These are phyloP conservation scores for Lactarius pseudohatsudake DNA, from an alignment of 768 basidiomycete genomes.

Conservation along the genomic window DNA sequence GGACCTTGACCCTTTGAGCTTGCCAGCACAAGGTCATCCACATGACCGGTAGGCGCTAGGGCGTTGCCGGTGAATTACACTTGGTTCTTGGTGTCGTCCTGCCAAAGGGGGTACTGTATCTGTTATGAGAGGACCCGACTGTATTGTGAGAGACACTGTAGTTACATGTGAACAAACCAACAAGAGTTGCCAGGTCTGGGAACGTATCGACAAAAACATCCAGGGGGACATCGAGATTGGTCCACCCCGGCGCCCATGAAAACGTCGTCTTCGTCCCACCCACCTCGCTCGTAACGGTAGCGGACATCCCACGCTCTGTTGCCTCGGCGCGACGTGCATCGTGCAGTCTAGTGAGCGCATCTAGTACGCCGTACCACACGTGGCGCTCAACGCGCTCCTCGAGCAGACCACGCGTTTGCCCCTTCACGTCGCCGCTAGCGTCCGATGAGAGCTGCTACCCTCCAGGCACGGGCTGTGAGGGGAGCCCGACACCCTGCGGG, in stretches of 20 bases:
- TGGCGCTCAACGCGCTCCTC: constrained; percentile 39
- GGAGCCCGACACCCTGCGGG: constrained; percentile 74
- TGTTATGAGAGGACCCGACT: neutral
- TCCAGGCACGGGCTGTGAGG: constrained; percentile 32
- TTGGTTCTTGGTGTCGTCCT: neutral
- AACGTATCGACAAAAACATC: neutral
- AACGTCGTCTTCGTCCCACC: neutral
- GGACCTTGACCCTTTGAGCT: neutral
- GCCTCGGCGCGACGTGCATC: constrained; percentile 7
- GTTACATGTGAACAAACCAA: neutral
- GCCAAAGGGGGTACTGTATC: neutral
- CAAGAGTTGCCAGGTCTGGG: neutral
- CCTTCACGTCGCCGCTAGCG: constrained; percentile 8
- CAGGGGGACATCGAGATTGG: neutral
- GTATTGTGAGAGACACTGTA: neutral
- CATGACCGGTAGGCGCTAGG: neutral
- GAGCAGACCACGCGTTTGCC: constrained; percentile 63
- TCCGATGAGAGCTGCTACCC: constrained; percentile 16
- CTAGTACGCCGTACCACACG: constrained; percentile 74
- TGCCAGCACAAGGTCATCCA: neutral
- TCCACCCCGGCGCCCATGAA: constrained; percentile 1
- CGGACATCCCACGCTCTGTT: neutral
- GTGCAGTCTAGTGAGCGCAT: constrained; percentile 48
- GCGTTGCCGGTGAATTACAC: neutral
- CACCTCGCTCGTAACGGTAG: neutral